Conservation (phyloP, 208 protist genomes). For the Wallacemonas sp. region DNA sequence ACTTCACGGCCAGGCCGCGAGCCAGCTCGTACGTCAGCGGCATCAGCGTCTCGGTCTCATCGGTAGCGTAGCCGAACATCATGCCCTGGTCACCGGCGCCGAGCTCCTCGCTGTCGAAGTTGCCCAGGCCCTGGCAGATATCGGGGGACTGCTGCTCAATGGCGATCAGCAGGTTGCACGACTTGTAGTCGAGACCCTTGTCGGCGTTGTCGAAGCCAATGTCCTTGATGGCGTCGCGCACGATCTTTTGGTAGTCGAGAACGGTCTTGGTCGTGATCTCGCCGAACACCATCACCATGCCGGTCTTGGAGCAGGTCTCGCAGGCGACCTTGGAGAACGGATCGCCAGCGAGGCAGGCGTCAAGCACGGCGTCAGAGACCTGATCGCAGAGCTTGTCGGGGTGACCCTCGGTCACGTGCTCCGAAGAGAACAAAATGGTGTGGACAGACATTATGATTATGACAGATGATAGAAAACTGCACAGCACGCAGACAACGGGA, state of each 20-base stretch:
- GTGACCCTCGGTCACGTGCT: slow-evolving; percentile 99
- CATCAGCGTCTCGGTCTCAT: slow-evolving; percentile 99
- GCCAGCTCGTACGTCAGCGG: slow-evolving; percentile 98
- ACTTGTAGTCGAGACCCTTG: slow-evolving; percentile 98
- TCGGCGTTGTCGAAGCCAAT: slow-evolving; percentile 97
- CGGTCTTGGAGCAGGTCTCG: slow-evolving; percentile 98
- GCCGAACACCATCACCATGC: slow-evolving; percentile 99
- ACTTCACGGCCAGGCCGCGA: slow-evolving; percentile 91
- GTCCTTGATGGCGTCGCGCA: slow-evolving; percentile 96
- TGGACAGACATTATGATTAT: slow-evolving; percentile 63
- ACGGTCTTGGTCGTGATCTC: slow-evolving; percentile 99
- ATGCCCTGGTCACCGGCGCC: slow-evolving; percentile 99
- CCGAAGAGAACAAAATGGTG: slow-evolving; percentile 98
- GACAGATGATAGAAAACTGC: slow-evolving; percentile 12
- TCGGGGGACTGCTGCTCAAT: slow-evolving; percentile 99
- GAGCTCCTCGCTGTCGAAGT: slow-evolving; percentile 94
- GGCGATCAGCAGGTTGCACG: slow-evolving; percentile 96
- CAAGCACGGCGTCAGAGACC: slow-evolving; percentile 99
- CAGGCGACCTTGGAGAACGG: slow-evolving; percentile 98
- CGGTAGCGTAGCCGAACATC: slow-evolving; percentile 99
- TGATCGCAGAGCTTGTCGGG: slow-evolving; percentile 99
- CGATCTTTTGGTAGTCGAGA: slow-evolving; percentile 98
- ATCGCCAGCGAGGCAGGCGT: slow-evolving; percentile 98
- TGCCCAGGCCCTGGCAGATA: slow-evolving; percentile 98
- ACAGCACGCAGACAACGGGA: background rate